A percentile compares a stretch with the other conserved stretches of the same genome.
These are phyloP conservation scores for Cokeromyces recurvatus DNA, from an alignment of 371 early-diverging fungal genomes.

Conservation along the genomic window DNA sequence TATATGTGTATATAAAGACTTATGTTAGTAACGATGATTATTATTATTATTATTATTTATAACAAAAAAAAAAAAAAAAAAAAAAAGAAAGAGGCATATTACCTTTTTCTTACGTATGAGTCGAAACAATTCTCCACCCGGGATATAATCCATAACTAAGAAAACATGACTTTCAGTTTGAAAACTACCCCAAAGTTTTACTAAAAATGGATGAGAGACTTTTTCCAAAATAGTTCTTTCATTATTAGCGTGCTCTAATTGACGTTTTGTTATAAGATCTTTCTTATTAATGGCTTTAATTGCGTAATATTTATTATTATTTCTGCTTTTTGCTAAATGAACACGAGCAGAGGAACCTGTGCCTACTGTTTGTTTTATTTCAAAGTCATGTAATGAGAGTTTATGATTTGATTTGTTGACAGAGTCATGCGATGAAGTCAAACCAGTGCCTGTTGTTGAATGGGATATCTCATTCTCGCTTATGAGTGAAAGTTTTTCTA, in stretches of 20 bases:
- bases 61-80: no score
- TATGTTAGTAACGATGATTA: no score
- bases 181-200: conserved; percentile 87
- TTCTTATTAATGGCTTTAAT: conserved; percentile 90
- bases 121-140: conserved; percentile 92
- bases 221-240: conserved; percentile 79
- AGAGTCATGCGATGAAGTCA: no score
- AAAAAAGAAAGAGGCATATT: no score
- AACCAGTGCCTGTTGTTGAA: not conserved
- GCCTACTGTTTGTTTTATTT: conserved; percentile 54
- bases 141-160: conserved; percentile 94
- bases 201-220: conserved; percentile 87
- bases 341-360: conserved; percentile 68
- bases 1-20: no score
- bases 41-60: not conserved
- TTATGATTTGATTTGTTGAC: not conserved
- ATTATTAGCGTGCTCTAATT: conserved; percentile 85
- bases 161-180: conserved; percentile 85
- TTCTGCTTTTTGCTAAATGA: conserved; percentile 47
- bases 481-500: not conserved
- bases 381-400: not conserved
- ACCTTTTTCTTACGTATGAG: conserved; percentile 66
- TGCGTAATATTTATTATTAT: conserved; percentile 58
- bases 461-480: not conserved
- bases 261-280: conserved; percentile 90